phyloP scores from a whole-genome alignment of 2,329 filamentous ascomycete genomes.

The Aspergillus bombycis region DNA sequence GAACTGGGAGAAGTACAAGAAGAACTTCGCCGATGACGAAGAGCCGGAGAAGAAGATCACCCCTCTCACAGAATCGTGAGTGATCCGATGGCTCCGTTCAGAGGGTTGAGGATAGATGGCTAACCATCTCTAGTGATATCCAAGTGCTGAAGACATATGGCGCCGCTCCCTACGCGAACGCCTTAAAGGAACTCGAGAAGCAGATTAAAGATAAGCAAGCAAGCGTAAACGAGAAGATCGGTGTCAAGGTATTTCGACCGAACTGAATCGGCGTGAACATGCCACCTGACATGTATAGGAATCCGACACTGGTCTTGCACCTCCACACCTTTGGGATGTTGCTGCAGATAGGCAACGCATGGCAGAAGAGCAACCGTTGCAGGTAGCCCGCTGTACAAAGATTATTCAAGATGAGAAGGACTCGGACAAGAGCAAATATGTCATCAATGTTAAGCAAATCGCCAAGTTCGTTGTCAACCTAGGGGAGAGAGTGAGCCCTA shows the following conservation, averaged over 20 bases:
- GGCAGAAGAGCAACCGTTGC: constrained; percentile 95
- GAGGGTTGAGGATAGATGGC: constrained; percentile 22
- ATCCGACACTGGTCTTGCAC: constrained; percentile 96
- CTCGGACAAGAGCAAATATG: constrained; percentile 98
- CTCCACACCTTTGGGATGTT: constrained; percentile 98
- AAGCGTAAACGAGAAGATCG: constrained; percentile 98
- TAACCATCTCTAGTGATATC: constrained; percentile 74
- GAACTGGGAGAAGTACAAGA: constrained; percentile 99
- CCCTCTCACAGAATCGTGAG: constrained; percentile 92
- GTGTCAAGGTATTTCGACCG: constrained; percentile 48
- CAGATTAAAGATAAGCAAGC: constrained; percentile 99
- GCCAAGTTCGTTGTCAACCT: constrained; percentile 99
- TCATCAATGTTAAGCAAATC: constrained; percentile 99
- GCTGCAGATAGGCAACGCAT: constrained; percentile 97
- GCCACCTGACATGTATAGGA: constrained; percentile 61
- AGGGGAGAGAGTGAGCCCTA: constrained; percentile 93
- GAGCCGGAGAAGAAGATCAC: constrained; percentile 99
- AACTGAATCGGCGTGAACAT: constrained; percentile 15
- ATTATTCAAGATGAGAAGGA: constrained; percentile 98
- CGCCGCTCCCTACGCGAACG: constrained; percentile 89
- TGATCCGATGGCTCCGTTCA: background rate
- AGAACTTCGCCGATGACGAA: constrained; percentile 95
- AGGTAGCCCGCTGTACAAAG: constrained; percentile 97
- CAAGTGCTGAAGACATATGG: constrained; percentile 99
- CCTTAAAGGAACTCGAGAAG: constrained; percentile 96